Base-by-base conservation (phyloP, 2,329 filamentous ascomycete species). In the Chaetomiaceae sp. region DNA sequence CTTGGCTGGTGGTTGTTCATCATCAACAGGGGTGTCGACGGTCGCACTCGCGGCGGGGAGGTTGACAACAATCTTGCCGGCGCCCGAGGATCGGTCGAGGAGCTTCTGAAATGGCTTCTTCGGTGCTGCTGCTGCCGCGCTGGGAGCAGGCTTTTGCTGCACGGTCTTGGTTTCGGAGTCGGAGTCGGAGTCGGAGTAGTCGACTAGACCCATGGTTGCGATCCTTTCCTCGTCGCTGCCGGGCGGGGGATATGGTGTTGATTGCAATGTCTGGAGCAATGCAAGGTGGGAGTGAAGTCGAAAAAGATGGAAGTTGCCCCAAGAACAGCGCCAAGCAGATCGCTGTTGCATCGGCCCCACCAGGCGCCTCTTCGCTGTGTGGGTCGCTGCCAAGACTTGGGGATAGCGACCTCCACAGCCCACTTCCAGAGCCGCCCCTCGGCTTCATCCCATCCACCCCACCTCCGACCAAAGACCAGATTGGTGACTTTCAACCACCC, bases 1-100 rank as follows among this genome's bases (percentile, higher is more conserved):
- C 67, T 96, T 96, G 1, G 85, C 77, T 0, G 88, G 86, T 0
- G 85, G 85, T 23, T 75, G 76, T 23, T 78, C 75, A 47, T 56
- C 52, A 1, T 51, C 68, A 67, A 53, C 27, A 2, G 49, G 36
- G 11, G 59, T 66, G 12, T 72, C 67, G 45, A 72, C 70, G 22
- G 67, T 62, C 3, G 70, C 64, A 36, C 75, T 65, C 57, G 79
- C 68, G 19, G 81, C 76, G 3, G 89, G 84, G 14, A 96, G 80
- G 61, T 80, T 89, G 69, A 96, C 83, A 66, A 85, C 79, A 70
- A 96, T 95, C 71, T 91, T 84, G 70, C 87, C 83, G 7, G 88
- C 83, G 66, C 91, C 90, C 1, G 47, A 51, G 51, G 85, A 81
- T 67, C 87, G 83, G 71, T 94, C 87, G 70, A 95, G 83, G 51